Base-by-base conservation (phyloP, 495 filamentous ascomycete species). In the Aspergillus hancockii region DNA sequence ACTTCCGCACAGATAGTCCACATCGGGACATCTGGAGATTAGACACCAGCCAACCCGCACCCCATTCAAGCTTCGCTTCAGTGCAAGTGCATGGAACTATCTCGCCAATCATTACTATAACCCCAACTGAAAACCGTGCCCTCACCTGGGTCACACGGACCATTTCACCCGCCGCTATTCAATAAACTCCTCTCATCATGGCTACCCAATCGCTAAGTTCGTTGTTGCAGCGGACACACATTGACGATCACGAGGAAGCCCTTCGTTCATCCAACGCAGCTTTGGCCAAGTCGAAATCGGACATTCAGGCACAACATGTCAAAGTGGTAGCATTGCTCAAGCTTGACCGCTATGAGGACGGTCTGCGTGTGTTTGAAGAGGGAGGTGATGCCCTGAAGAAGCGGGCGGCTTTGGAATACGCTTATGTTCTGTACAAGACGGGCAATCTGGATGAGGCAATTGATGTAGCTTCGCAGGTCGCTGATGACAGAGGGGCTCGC, bases 341-440 rank as follows among this genome's bases (percentile, higher is more conserved):
- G 69, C 86, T 98, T 52, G 95, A 99, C 70, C 91, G 93, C 58
- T 97, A 88, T 71, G 88, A 94, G 19, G 94, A 98, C 75, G 89
- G 92, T 22, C 78, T 96, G 50, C 86, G 85, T 45, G 83, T 85
- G 32, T 81, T 98, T 56, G 85, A 91, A 66, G 83, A 87, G 38
- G 88, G 82, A 46, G 90, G 88, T 34, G 79, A 88, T 63, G 73
- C 70, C 52, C 71, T 97, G 57, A 88, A 88, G 68, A 76, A 86
- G 50, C 71, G 69, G 36, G 93, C 89, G 25, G 65, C 77, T 12
- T 72, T 96, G 46, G 94, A 97, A 74, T 89, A 89, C 70, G 90
- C 91, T 4, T 99, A 99, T 80, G 88, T 90, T 18, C 79, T 96
- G 21, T 99, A 98, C 76, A 97, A 95, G 69, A 81, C 84, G 12